phyloP scores from a whole-genome alignment of 176 grass and related monocot species.

The Metroxylon sagu region DNA sequence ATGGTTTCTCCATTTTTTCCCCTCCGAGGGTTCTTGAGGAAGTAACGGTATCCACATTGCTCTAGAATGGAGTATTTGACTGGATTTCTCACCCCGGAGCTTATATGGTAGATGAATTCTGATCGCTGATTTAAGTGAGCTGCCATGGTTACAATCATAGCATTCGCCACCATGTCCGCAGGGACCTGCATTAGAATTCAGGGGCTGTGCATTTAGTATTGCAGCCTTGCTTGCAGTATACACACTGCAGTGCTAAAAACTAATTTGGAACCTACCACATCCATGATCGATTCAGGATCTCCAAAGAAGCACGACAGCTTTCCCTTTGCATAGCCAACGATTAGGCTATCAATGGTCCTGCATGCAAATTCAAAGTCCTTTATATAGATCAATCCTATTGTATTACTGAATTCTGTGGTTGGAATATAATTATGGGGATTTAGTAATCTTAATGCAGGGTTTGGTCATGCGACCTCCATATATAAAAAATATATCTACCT shows the following conservation, averaged over 20 bases:
- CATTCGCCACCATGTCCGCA: slow-evolving; percentile 84
- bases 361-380: background rate
- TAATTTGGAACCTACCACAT: slow-evolving; percentile 34
- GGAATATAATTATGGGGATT: too few relatives aligned
- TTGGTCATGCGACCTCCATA: too few relatives aligned
- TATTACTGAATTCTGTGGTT: too few relatives aligned
- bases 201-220: background rate
- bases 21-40: slow-evolving; percentile 55
- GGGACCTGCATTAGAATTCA: slow-evolving; percentile 42
- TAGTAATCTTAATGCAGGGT: too few relatives aligned
- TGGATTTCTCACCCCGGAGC: slow-evolving; percentile 60
- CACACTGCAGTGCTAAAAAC: too few relatives aligned
- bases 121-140: slow-evolving; percentile 27
- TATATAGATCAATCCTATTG: too few relatives aligned
- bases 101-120: slow-evolving; percentile 36
- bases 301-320: slow-evolving; percentile 64
- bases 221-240: background rate
- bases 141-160: slow-evolving; percentile 54
- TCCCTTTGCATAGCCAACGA: slow-evolving; percentile 62
- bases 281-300: slow-evolving; percentile 44
- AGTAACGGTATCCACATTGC: slow-evolving; percentile 34
- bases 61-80: slow-evolving; percentile 39
- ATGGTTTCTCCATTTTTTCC: slow-evolving; percentile 51
- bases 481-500: slow-evolving; percentile 15
- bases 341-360: slow-evolving; percentile 70